These are phyloP conservation scores for Suillus decipiens DNA, from an alignment of 768 basidiomycete genomes.

Conservation along the genomic window DNA sequence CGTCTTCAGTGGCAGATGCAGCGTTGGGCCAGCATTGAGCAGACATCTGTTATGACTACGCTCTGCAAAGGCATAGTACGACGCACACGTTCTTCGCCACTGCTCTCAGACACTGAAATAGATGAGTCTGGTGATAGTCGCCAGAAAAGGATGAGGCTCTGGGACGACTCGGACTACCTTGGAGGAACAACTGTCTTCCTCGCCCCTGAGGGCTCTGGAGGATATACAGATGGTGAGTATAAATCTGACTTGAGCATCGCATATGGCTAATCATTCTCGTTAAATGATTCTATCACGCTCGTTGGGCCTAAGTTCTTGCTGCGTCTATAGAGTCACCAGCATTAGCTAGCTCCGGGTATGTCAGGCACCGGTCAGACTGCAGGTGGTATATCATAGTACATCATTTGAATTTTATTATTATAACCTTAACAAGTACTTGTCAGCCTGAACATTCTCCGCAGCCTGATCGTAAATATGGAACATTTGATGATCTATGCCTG, in stretches of 20 bases:
- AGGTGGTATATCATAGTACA: no score
- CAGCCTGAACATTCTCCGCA: no score
- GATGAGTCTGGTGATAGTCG: constrained; percentile 16
- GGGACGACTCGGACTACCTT: constrained; percentile 17
- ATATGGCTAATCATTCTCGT: constrained; percentile 1
- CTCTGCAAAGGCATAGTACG: constrained; percentile 22
- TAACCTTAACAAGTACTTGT: no score
- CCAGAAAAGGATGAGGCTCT: constrained; percentile 29
- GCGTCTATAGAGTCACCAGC: no score
- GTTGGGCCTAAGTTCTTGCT: no score
- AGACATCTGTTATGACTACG: neutral
- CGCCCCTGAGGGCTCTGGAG: constrained; percentile 24
- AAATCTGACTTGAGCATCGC: neutral
- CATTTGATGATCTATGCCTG: no score
- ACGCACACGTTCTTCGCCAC: constrained; percentile 28
- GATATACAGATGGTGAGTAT: constrained; percentile 32
- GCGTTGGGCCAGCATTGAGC: constrained; percentile 24
- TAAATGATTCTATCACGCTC: constrained; percentile 54
- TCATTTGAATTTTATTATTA: no score
- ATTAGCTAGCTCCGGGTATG: no score
- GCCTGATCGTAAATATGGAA: no score
- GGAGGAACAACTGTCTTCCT: constrained; percentile 9
- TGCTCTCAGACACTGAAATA: constrained; percentile 16
- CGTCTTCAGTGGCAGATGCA: constrained; percentile 21
- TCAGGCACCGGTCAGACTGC: no score